Conservation (phyloP, 225 moss, liverwort and hornwort species). For the Sphagnum tenellum region DNA sequence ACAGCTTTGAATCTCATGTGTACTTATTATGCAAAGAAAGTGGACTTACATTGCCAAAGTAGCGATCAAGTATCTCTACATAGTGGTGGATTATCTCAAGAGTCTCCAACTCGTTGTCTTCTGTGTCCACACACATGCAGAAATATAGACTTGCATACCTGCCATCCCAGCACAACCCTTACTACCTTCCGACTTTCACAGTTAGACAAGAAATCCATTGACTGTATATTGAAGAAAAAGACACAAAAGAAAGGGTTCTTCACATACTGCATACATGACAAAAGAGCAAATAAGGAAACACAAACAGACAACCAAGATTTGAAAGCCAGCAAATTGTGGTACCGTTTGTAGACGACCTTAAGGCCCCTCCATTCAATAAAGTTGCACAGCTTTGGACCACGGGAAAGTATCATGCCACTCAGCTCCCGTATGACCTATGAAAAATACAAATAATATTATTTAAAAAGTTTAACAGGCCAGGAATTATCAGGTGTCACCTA, state of each 20-base stretch:
- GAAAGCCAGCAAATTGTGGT: conserved; percentile 2
- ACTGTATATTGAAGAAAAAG: too few relatives aligned
- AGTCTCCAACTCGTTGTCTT: conserved; percentile 93
- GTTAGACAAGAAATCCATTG: too few relatives aligned
- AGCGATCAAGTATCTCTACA: conserved; percentile 96
- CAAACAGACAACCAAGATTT: too few relatives aligned
- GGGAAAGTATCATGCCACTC: conserved; percentile 78
- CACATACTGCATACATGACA: too few relatives aligned
- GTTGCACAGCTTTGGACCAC: conserved; percentile 94
- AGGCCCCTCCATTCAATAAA: conserved; percentile 98
- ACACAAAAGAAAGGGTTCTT: too few relatives aligned
- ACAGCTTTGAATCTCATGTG: too few relatives aligned
- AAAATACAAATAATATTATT: background rate
- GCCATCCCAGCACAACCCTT: background rate
- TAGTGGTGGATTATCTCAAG: conserved; percentile 96
- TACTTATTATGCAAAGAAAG: too few relatives aligned
- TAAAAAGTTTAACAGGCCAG: too few relatives aligned
- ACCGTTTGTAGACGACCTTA: conserved; percentile 93
- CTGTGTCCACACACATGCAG: conserved; percentile 91
- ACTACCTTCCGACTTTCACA: background rate
- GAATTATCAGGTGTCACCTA: too few relatives aligned
- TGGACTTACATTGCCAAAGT: conserved; percentile 89
- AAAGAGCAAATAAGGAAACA: too few relatives aligned
- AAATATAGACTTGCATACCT: conserved; percentile 98
- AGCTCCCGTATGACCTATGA: conserved; percentile 80